phyloP scores from a whole-genome alignment of 2,329 filamentous ascomycete genomes.

The Arachnomyces sp. region DNA sequence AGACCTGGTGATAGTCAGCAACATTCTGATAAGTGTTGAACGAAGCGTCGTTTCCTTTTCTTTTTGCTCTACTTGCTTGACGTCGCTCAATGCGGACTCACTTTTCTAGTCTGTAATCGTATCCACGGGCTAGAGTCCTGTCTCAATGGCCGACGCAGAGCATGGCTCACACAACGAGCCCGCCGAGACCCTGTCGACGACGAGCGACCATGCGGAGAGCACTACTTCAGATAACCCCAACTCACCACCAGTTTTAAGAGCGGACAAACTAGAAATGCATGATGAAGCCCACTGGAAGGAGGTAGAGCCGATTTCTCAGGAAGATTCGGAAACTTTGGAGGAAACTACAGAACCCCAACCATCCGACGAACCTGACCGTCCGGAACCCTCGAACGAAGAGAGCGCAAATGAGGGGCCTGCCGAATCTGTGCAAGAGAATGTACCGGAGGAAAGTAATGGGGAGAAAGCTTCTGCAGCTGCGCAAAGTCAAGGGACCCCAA shows the following conservation, averaged over 20 bases:
- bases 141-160: constrained; percentile 36
- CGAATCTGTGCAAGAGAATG: background rate
- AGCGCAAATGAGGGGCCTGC: constrained; percentile 14
- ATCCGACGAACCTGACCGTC: constrained; percentile 11
- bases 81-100: constrained; percentile 20
- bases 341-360: constrained; percentile 18
- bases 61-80: constrained; percentile 14
- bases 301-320: constrained; percentile 7
- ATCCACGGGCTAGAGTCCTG: constrained; percentile 28
- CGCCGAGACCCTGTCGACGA: constrained; percentile 17
- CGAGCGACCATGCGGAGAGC: constrained; percentile 20
- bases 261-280: constrained; percentile 25
- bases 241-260: constrained; percentile 18
- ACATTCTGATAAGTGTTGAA: no score
- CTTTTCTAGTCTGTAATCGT: constrained; percentile 16
- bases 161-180: constrained; percentile 26
- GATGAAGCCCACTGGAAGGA: constrained; percentile 23
- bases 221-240: constrained; percentile 20
- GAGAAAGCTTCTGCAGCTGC: constrained; percentile 10
- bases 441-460: no score
- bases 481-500: constrained; percentile 3
- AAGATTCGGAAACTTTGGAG: constrained; percentile 8
- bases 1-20: no score
- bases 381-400: constrained; percentile 10
- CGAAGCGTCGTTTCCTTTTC: constrained; percentile 10